Percentiles rank a stretch among this genome's conserved stretches.
phyloP scores from a whole-genome alignment of 768 basidiomycete species.

The Phanerodontia chrysosporium region DNA sequence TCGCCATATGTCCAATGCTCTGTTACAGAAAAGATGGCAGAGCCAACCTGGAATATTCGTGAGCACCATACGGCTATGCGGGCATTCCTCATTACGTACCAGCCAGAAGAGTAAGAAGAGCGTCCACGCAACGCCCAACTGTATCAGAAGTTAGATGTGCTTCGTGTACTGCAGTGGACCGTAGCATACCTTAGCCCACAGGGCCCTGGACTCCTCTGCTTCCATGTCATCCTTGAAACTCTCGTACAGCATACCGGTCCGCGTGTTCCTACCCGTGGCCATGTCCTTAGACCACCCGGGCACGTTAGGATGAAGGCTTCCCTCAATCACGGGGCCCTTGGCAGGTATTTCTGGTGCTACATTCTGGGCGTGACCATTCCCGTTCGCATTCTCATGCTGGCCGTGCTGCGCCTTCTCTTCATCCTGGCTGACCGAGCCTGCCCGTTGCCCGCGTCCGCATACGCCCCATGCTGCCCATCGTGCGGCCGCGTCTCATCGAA shows the following conservation, averaged over 20 bases:
- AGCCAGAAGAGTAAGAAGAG: slow-evolving; percentile 80
- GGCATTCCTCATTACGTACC: too few relatives aligned
- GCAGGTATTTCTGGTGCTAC: background rate
- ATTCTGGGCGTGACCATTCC: background rate
- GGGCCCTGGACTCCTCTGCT: slow-evolving; percentile 47
- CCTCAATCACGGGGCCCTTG: background rate
- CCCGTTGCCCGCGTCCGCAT: background rate
- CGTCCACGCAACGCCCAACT: slow-evolving; percentile 46
- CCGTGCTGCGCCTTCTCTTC: background rate
- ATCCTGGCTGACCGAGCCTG: background rate
- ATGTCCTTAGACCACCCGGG: slow-evolving; percentile 18
- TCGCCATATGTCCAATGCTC: slow-evolving; percentile 64
- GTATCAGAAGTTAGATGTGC: background rate
- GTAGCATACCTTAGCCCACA: slow-evolving; percentile 50
- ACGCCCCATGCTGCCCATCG: background rate
- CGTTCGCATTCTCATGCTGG: background rate
- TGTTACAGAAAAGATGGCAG: slow-evolving; percentile 62
- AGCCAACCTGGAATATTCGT: slow-evolving; percentile 47
- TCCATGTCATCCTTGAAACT: slow-evolving; percentile 18
- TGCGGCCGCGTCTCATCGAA: background rate
- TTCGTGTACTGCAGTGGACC: too few relatives aligned
- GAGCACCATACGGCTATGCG: too few relatives aligned
- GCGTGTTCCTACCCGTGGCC: slow-evolving; percentile 6
- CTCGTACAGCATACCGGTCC: slow-evolving; percentile 13
- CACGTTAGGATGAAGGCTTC: slow-evolving; percentile 9